These are phyloP conservation scores for Yamadazyma sp. DNA, from an alignment of 1,139 yeast species.

Conservation along the genomic window DNA sequence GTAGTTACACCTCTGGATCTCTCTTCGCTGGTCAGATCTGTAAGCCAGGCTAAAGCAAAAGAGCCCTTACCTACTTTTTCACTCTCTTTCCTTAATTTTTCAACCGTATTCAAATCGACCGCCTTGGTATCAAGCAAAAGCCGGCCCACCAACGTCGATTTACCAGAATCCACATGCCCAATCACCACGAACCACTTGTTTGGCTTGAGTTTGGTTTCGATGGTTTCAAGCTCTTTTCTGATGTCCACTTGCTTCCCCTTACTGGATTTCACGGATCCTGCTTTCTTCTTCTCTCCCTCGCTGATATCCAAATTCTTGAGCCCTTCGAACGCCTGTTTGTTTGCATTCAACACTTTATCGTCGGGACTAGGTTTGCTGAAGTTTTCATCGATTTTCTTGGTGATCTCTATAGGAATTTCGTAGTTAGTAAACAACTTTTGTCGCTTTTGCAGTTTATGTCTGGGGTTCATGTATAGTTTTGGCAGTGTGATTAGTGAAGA, in stretches of 20 bases:
- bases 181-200: constrained; percentile 78
- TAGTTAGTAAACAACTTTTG: constrained; percentile 39
- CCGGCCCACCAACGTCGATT: constrained; percentile 92
- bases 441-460: neutral
- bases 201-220: constrained; percentile 50
- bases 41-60: constrained; percentile 94
- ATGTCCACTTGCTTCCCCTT: constrained; percentile 38
- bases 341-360: constrained; percentile 66
- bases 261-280: constrained; percentile 14
- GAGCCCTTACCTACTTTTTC: constrained; percentile 85
- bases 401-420: constrained; percentile 46
- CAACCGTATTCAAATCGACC: constrained; percentile 73
- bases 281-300: constrained; percentile 14
- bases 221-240: constrained; percentile 34
- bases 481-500: neutral
- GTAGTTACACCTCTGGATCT: constrained; percentile 90
- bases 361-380: constrained; percentile 82
- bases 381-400: constrained; percentile 50
- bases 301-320: constrained; percentile 27
- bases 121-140: constrained; percentile 78
- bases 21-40: constrained; percentile 95
- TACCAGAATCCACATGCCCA: constrained; percentile 99
- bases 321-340: constrained; percentile 49
- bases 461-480: neutral
- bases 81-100: constrained; percentile 77